Conservation (phyloP, 2,329 filamentous ascomycete species). For the Arthroderma sp. region DNA sequence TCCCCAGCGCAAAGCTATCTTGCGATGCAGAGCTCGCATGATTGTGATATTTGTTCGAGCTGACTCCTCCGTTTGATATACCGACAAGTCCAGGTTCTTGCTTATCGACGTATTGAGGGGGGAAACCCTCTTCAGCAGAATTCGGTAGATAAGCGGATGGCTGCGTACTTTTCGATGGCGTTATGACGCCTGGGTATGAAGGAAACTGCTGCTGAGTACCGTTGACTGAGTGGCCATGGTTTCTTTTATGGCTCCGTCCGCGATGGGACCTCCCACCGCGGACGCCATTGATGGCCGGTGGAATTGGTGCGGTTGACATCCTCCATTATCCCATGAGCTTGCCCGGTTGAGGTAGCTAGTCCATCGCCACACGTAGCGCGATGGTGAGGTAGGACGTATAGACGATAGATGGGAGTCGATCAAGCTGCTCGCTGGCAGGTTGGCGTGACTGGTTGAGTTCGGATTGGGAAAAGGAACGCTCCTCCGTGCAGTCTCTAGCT, state of each 20-base stretch:
- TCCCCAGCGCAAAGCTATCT: background rate
- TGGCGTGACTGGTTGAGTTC: too few species aligned
- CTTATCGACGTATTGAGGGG: background rate
- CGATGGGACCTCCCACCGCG: constrained; percentile 10
- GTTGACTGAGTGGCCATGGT: constrained; percentile 6
- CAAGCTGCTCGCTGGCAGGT: background rate
- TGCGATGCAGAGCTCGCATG: background rate
- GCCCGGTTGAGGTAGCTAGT: background rate
- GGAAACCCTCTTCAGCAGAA: background rate
- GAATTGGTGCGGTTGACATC: constrained; percentile 11
- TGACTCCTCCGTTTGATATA: background rate
- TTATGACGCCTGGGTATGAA: background rate
- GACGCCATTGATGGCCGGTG: constrained; percentile 13
- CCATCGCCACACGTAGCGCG: background rate
- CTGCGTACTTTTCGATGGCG: background rate
- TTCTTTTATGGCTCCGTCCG: constrained; percentile 11
- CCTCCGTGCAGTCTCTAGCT: too few species aligned
- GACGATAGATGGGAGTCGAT: background rate
- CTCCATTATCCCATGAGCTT: constrained; percentile 12
- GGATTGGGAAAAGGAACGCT: too few species aligned
- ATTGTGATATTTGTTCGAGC: background rate
- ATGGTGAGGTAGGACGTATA: background rate
- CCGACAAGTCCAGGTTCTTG: background rate
- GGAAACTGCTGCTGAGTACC: background rate
- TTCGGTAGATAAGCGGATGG: background rate